phyloP scores from a whole-genome alignment of 2,329 filamentous ascomycete species.

The Phyllosticta capitalensis region DNA sequence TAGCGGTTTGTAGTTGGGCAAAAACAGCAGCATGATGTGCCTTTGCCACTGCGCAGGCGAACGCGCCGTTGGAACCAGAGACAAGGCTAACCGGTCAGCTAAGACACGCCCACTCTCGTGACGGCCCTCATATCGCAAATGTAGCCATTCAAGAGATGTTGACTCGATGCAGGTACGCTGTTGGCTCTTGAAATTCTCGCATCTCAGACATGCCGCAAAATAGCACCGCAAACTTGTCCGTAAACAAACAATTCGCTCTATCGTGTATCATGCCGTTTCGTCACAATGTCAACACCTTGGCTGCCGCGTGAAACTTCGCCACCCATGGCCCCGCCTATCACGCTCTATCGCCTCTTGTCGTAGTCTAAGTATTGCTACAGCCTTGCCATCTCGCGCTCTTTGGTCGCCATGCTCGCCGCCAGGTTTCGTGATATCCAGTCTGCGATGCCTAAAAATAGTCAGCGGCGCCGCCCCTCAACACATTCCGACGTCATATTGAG shows the following conservation, averaged over 20 bases:
- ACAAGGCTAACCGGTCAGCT: not conserved
- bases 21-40: not conserved
- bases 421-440: conserved; percentile 27
- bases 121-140: too few species aligned
- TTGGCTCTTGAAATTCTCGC: not conserved
- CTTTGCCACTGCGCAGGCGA: not conserved
- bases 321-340: not conserved
- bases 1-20: too few species aligned
- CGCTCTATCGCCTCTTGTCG: too few species aligned
- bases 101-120: not conserved
- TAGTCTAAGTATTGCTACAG: not conserved
- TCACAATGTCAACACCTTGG: not conserved
- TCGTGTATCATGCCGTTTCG: not conserved
- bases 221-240: not conserved
- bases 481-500: not conserved
- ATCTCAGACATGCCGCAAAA: not conserved
- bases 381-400: conserved; percentile 4
- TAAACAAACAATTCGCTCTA: not conserved
- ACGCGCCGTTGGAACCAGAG: too few species aligned
- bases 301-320: not conserved
- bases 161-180: not conserved
- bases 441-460: conserved; percentile 19
- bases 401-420: conserved; percentile 16
- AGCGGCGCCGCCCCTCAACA: not conserved
- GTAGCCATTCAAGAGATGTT: too few species aligned